Evolutionary conservation across 1,139 yeast genomes (phyloP), one percentile per base, ranked within the genome.

Genomic region (Wickerhamomyces sp.): DNA sequence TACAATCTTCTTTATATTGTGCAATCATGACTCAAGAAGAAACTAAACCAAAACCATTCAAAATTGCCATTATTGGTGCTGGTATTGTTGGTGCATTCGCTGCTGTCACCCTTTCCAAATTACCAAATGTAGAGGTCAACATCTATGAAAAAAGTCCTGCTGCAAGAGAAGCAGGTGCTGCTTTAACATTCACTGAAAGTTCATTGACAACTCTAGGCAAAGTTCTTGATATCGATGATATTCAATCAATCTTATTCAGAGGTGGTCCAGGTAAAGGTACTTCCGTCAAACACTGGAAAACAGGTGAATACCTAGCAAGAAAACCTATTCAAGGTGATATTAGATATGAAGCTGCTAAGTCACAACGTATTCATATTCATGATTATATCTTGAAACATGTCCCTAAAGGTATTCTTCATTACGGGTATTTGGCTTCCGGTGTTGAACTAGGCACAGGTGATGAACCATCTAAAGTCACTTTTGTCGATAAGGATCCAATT

Each of bases 51-150:
- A 33, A 36, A 22, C 42, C 45, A 9, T 24, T 43, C 8, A 33
- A 26, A 18, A 37, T 44, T 12, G 47, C 31, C 6, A 39, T 44
- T 13, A 15, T 41, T 19, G 47, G 47, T 27, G 47, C 43, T 5
- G 47, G 47, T 15, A 29, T 41, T n/a, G 47, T 44, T 19, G 47
- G 47, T 19, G 42, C 41, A 3, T 44, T 41, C 28, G 47, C 45
- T 10, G 43, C 44, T 12, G 38, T 39, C 10, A 22, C 43, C 3
- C 28, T 44, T 10, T 35, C 40, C n/a, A 44, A 37, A 18, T 24
- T 44, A 10, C 42, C 47, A 27, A 41, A 44, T 9, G 47, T 41
- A 14, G 28, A 41, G 14, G 20, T 44, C 13, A 28, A 37, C 8
- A 33, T 44, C 19, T 44, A 41, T 21, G 47, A 44, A 13, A 44